Base-by-base conservation (phyloP, 2,329 filamentous ascomycete genomes). In the Dactylellina parvicollis region DNA sequence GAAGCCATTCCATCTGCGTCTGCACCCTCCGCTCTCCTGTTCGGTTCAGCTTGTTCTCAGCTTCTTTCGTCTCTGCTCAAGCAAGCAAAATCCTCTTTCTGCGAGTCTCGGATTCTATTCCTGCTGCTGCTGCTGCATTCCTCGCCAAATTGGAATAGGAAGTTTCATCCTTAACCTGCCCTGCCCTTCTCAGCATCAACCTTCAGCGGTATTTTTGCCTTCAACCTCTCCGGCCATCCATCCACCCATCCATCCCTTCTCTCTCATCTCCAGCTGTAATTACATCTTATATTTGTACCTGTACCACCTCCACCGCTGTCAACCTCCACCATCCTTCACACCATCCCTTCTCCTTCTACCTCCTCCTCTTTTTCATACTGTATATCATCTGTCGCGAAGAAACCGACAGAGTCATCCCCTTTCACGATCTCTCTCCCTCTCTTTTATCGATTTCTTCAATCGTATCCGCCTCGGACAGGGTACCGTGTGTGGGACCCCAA, bases 71-170 rank as follows among this genome's bases (percentile, higher is more conserved):
- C 30, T 42, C 32, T 18, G 12, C 9, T 36, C 28, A 7, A 36
- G 16, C 4, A 59, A 22, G 24, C 30, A 20, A 9, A 9, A 14
- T 36, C 16, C 16, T 20, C 28, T 54, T 22, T 24, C 18, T 36
- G 49, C 28, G 30, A 34, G 18, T 36, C 28, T 16, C 12, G 12
- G 30, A 32, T 5, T 38, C 34, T n/a, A n/a, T 20, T 30, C 62
- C 56, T 56, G 67, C 65, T 72, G 34, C 69, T 60, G 59, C 66
- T 66, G 50, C 60, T 73, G 69, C 69, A 65, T 72, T 60, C 67
- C 69, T 73, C 69, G 69, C 69, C 60, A 66, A 36, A 55, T 73
- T 73, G 69, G 60, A 73, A 66, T 73, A 66, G 69, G 69, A 66
- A 73, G 60, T 73, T 73, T 73, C 54, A 73, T 73, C 69, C 69